A percentile compares a stretch with the other conserved stretches of the same genome.
phyloP scores from a whole-genome alignment of 306 rosid species.

The Cicer pinnatifidum region DNA sequence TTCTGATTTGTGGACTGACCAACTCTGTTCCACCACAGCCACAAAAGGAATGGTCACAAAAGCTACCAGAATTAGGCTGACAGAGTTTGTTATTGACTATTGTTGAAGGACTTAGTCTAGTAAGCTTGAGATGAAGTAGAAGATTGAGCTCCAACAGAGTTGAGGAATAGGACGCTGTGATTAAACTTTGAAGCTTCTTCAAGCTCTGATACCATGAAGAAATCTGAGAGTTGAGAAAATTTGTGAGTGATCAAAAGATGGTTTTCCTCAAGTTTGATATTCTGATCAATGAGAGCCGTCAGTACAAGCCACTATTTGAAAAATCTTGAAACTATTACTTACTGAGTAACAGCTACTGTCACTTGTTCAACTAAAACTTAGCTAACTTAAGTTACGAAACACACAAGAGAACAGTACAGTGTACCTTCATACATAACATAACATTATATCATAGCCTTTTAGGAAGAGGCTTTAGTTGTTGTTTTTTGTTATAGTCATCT shows the following conservation, averaged over 20 bases:
- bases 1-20: background rate
- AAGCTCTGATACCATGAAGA: slow-evolving; percentile 10
- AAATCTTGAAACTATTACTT: background rate
- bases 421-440: background rate
- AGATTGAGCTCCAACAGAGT: background rate
- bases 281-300: background rate
- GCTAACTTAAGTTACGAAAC: background rate
- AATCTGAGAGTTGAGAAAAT: background rate
- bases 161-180: background rate
- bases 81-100: background rate
- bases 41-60: background rate
- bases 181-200: slow-evolving; percentile 8
- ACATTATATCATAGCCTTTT: background rate
- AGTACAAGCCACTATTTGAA: background rate
- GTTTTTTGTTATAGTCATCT: slow-evolving; percentile 19
- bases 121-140: background rate
- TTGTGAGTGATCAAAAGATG: background rate
- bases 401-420: background rate
- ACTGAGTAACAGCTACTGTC: background rate
- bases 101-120: slow-evolving; percentile 16
- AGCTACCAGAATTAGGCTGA: background rate
- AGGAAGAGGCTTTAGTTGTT: background rate
- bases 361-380: slow-evolving; percentile 4
- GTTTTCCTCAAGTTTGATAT: slow-evolving; percentile 4
- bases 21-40: background rate